Percentiles rank a stretch among this genome's conserved stretches.
Evolutionary conservation across 1,284 basidiomycete genomes (phyloP).

Genomic region (Ganoderma lucidum): DNA sequence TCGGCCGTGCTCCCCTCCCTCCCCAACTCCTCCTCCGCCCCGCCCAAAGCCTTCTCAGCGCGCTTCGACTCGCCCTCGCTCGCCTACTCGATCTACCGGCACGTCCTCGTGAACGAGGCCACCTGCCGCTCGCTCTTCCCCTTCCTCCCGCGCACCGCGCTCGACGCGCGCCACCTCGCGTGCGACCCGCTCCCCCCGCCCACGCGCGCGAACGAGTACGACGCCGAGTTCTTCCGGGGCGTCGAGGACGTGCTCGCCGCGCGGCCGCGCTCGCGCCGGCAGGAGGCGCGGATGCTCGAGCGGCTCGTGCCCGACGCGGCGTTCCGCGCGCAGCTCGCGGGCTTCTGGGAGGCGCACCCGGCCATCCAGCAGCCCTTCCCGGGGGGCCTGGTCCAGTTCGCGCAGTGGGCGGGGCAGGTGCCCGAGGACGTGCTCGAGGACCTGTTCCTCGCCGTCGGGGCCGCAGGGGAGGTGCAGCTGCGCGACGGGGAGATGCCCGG

Average conservation of each 20-base stretch:
- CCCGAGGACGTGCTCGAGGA: constrained; percentile 67
- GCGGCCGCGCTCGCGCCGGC: constrained; percentile 44
- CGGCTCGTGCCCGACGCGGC: constrained; percentile 64
- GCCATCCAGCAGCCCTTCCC: constrained; percentile 63
- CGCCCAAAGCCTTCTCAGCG: constrained; percentile 49
- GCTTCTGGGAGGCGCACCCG: constrained; percentile 60
- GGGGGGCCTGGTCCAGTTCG: constrained; percentile 70
- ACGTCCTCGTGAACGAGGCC: constrained; percentile 76
- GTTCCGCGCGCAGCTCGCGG: constrained; percentile 58
- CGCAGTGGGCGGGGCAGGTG: constrained; percentile 63
- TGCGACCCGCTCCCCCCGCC: constrained; percentile 86
- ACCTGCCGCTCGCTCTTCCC: constrained; percentile 66
- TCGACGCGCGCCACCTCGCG: constrained; percentile 63
- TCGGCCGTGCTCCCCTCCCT: constrained; percentile 40
- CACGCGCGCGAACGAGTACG: constrained; percentile 65
- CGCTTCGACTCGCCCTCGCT: constrained; percentile 53
- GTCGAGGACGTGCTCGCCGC: constrained; percentile 59
- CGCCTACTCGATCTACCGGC: constrained; percentile 71
- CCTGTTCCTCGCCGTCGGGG: constrained; percentile 48
- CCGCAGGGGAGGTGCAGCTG: constrained; percentile 32
- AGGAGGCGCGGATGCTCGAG: constrained; percentile 58
- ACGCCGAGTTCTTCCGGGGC: constrained; percentile 75
- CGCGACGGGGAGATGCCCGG: constrained; percentile 34
- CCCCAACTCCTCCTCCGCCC: constrained; percentile 44
- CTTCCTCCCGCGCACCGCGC: constrained; percentile 70